Evolutionary conservation across 805 yeast species (phyloP).

Genomic region (Kluyveromyces wickerhamii): DNA sequence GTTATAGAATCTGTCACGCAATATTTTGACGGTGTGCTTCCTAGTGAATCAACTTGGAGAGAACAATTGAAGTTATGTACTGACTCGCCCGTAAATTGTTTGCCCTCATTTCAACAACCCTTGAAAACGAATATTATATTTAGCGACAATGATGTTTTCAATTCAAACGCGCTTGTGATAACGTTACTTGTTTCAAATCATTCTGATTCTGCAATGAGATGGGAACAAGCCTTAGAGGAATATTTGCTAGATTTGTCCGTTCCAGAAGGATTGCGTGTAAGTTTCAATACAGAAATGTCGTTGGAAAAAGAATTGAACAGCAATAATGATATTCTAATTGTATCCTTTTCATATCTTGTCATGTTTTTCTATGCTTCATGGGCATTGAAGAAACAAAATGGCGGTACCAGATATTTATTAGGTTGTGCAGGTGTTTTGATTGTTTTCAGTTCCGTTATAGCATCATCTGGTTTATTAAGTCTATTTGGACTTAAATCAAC

Average conservation of each 20-base stretch:
- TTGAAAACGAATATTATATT: slow-evolving; percentile 63
- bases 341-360: slow-evolving; percentile 64
- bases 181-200: slow-evolving; percentile 62
- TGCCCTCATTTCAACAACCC: slow-evolving; percentile 90
- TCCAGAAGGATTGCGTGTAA: slow-evolving; percentile 49
- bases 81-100: slow-evolving; percentile 75
- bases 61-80: slow-evolving; percentile 51
- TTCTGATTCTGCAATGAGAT: slow-evolving; percentile 38
- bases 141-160: slow-evolving; percentile 49
- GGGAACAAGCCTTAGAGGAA: slow-evolving; percentile 65
- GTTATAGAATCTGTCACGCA: slow-evolving; percentile 84
- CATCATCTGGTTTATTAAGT: slow-evolving; percentile 79
- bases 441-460: slow-evolving; percentile 69
- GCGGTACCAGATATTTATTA: slow-evolving; percentile 54
- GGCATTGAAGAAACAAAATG: slow-evolving; percentile 41
- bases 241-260: slow-evolving; percentile 48
- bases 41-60: slow-evolving; percentile 43
- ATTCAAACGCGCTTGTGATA: slow-evolving; percentile 65
- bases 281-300: slow-evolving; percentile 78
- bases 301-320: slow-evolving; percentile 76
- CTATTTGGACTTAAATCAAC: slow-evolving; percentile 77
- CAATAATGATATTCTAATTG: slow-evolving; percentile 66
- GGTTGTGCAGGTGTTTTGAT: slow-evolving; percentile 82
- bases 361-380: slow-evolving; percentile 88
- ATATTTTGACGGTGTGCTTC: slow-evolving; percentile 66